Conservation (phyloP, 768 basidiomycete genomes). For the Strobilomyces dryophilus region DNA sequence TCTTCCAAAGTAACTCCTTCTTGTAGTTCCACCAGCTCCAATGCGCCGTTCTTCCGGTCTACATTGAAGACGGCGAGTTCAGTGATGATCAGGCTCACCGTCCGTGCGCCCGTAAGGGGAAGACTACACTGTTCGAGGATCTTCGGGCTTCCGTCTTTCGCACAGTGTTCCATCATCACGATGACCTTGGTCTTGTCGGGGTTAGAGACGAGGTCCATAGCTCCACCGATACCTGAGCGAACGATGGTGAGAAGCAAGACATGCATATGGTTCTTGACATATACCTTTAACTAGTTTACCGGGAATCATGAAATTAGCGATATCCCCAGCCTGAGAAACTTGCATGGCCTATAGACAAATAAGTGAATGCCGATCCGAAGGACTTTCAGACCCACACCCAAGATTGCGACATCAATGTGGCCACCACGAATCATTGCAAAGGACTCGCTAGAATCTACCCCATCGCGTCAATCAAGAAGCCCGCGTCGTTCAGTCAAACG, state of each 20-base stretch:
- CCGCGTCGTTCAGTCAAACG: conserved; percentile 18
- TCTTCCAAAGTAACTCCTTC: conserved; percentile 81
- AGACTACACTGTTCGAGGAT: conserved; percentile 77
- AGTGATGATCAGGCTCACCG: conserved; percentile 90
- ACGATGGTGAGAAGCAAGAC: conserved; percentile 6
- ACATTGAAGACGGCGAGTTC: conserved; percentile 91
- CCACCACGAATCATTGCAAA: conserved; percentile 99
- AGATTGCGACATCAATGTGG: conserved; percentile 89
- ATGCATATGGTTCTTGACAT: not conserved
- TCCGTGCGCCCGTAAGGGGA: conserved; percentile 83
- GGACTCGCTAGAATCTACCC: conserved; percentile 79
- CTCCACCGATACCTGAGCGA: conserved; percentile 80
- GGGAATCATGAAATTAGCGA: conserved; percentile 98
- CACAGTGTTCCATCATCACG: conserved; percentile 84
- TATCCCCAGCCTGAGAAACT: conserved; percentile 88
- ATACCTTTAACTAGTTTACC: conserved; percentile 85
- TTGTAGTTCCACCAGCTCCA: conserved; percentile 80
- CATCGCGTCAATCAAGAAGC: not conserved
- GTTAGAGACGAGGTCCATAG: conserved; percentile 96
- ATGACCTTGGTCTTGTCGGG: conserved; percentile 94
- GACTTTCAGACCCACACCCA: conserved; percentile 53
- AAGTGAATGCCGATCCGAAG: not conserved
- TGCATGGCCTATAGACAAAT: conserved; percentile 71
- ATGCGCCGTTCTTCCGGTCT: conserved; percentile 65
- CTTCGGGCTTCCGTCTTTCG: conserved; percentile 88